Evolutionary conservation across 2,329 filamentous ascomycete genomes (phyloP).

Genomic region (Apiospora marii): DNA sequence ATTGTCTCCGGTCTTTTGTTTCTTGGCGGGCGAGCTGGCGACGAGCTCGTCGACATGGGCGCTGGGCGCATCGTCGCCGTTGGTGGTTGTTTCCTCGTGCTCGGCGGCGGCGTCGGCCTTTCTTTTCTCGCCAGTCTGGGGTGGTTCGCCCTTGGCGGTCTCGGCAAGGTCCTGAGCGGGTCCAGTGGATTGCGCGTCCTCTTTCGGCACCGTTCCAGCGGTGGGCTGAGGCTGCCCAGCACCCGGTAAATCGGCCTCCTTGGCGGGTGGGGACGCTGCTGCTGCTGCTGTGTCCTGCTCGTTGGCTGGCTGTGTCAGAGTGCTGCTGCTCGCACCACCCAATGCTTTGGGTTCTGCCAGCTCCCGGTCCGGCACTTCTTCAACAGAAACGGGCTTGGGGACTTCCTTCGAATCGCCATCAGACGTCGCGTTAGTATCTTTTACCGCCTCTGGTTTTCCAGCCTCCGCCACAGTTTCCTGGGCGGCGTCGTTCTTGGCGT

Average conservation of each 20-base stretch:
- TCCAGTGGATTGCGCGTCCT: constrained; percentile 11
- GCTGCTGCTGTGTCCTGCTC: neutral
- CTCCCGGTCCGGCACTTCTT: constrained; percentile 40
- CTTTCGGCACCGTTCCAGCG: constrained; percentile 2
- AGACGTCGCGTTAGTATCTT: constrained; percentile 25
- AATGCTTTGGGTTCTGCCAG: constrained; percentile 30
- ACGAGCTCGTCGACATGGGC: constrained; percentile 26
- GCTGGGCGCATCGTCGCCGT: constrained; percentile 28
- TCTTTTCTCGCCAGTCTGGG: constrained; percentile 36
- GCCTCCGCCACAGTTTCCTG: neutral
- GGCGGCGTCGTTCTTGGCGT: neutral
- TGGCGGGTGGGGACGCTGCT: neutral
- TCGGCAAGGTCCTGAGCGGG: constrained; percentile 22
- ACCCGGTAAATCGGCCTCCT: constrained; percentile 15
- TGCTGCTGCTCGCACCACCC: constrained; percentile 27
- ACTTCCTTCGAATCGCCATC: constrained; percentile 34
- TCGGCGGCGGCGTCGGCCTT: constrained; percentile 35
- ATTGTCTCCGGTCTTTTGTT: constrained; percentile 33
- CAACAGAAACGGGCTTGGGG: constrained; percentile 40
- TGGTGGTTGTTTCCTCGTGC: constrained; percentile 21
- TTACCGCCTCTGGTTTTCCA: constrained; percentile 23
- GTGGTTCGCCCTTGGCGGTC: constrained; percentile 32
- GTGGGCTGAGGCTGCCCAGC: neutral
- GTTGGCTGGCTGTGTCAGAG: constrained; percentile 20
- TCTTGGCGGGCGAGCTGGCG: constrained; percentile 13